Conservation (phyloP, 176 grass and related monocot genomes). For the Oropetium thomaeum region DNA sequence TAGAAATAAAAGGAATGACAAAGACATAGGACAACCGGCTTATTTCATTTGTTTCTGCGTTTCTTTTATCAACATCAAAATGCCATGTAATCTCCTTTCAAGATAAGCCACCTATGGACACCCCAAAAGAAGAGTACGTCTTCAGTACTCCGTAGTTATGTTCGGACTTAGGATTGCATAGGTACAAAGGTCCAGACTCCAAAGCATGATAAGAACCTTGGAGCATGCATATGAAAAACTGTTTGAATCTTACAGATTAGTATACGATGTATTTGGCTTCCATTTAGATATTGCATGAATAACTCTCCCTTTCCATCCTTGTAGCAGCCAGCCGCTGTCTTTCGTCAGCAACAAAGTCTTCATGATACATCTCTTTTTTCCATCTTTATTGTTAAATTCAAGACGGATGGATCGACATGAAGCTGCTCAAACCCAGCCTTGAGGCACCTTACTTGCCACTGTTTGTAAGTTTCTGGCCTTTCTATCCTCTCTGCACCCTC, state of each 20-base stretch:
- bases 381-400: slow-evolving; percentile 5
- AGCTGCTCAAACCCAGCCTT: slow-evolving; percentile 48
- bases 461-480: slow-evolving; percentile 48
- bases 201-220: not conserved
- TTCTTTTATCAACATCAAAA: not conserved
- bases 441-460: slow-evolving; percentile 46
- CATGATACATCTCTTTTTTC: slow-evolving; percentile 35
- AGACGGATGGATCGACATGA: slow-evolving; percentile 34
- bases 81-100: not conserved
- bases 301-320: slow-evolving; percentile 56
- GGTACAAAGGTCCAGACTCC: not conserved
- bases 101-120: not conserved
- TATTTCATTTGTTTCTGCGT: not conserved
- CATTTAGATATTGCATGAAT: slow-evolving; percentile 41
- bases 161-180: not conserved
- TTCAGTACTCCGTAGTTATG: not conserved
- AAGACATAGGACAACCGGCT: not conserved
- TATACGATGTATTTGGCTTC: slow-evolving; percentile 21
- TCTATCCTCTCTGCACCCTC: slow-evolving; percentile 52
- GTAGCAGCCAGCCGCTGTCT: slow-evolving; percentile 49
- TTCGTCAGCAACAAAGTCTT: slow-evolving; percentile 49
- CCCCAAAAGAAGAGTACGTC: not conserved
- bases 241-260: not conserved
- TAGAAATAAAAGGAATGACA: not conserved
- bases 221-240: not conserved